Percentiles rank a stretch among this genome's conserved stretches.
phyloP scores from a whole-genome alignment of 2,329 filamentous ascomycete genomes.

The Metarhizium robertsii region DNA sequence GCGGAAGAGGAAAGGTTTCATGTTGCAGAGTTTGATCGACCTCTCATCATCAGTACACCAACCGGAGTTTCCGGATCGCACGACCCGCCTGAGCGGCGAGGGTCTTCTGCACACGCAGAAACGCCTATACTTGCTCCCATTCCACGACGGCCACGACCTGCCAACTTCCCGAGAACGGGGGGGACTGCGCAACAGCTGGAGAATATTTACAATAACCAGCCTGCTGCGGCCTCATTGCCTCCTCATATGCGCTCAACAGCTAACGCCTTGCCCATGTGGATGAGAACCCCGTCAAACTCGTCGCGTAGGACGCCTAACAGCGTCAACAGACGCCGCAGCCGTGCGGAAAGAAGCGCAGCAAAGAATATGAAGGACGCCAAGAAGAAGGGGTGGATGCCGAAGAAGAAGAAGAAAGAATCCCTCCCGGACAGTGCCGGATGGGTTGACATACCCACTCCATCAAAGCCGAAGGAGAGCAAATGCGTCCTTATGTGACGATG shows the following conservation, averaged over 20 bases:
- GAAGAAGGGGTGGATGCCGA: constrained; percentile 44
- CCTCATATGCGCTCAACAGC: constrained; percentile 8
- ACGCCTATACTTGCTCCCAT: constrained; percentile 44
- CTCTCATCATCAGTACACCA: constrained; percentile 53
- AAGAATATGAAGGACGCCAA: constrained; percentile 55
- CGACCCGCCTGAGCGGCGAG: constrained; percentile 31
- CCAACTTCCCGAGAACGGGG: constrained; percentile 20
- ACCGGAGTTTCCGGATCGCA: constrained; percentile 44
- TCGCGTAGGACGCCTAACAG: constrained; percentile 29
- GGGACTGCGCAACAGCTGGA: constrained; percentile 46
- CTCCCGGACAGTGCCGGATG: constrained; percentile 36
- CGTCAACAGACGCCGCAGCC: constrained; percentile 39
- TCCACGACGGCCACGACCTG: constrained; percentile 38
- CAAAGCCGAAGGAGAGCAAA: constrained; percentile 30
- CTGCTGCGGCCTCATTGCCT: constrained; percentile 8
- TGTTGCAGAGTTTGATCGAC: constrained; percentile 33
- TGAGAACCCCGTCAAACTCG: constrained; percentile 24
- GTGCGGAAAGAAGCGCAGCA: constrained; percentile 50
- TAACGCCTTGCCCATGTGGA: constrained; percentile 22
- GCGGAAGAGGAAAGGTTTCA: neutral
- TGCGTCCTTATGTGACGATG: constrained; percentile 41
- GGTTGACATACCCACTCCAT: constrained; percentile 38
- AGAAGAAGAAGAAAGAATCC: constrained; percentile 28
- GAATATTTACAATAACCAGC: constrained; percentile 38
- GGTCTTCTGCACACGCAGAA: constrained; percentile 25